Evolutionary conservation across 352 stramenopile species (phyloP).

Genomic region (Globisporangium apiculatum): DNA sequence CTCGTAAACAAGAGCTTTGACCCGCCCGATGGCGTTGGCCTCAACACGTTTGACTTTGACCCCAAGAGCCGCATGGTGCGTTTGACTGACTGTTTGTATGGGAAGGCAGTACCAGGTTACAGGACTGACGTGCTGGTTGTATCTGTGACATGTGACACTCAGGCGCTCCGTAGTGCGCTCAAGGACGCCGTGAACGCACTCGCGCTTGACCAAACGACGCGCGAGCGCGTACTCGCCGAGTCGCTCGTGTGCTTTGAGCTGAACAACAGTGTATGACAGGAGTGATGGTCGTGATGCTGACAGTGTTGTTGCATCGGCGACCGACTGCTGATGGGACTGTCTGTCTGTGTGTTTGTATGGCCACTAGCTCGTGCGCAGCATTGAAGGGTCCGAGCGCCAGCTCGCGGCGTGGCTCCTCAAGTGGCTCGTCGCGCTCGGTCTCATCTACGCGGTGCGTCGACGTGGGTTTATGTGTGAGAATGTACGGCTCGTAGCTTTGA

Average conservation of each 20-base stretch:
- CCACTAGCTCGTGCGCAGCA: conserved; percentile 49
- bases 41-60: conserved; percentile 47
- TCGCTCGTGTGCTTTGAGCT: conserved; percentile 51
- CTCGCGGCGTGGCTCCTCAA: conserved; percentile 51
- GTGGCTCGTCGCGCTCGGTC: conserved; percentile 41
- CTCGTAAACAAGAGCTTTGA: conserved; percentile 56
- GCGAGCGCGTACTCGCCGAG: conserved; percentile 40
- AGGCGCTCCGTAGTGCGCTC: conserved; percentile 40
- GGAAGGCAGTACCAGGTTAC: no score
- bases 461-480: background rate
- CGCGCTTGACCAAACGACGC: conserved; percentile 31
- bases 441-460: conserved; percentile 39
- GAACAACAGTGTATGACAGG: conserved; percentile 54
- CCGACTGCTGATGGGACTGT: background rate
- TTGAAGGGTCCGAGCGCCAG: conserved; percentile 41
- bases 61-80: conserved; percentile 43
- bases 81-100: no score
- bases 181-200: conserved; percentile 59
- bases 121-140: background rate
- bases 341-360: background rate
- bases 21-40: conserved; percentile 27
- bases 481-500: background rate
- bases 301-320: background rate
- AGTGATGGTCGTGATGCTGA: background rate
- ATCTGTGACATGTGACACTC: background rate